phyloP scores from a whole-genome alignment of 2,329 filamentous ascomycete species.

The Exophiala bonariae region DNA sequence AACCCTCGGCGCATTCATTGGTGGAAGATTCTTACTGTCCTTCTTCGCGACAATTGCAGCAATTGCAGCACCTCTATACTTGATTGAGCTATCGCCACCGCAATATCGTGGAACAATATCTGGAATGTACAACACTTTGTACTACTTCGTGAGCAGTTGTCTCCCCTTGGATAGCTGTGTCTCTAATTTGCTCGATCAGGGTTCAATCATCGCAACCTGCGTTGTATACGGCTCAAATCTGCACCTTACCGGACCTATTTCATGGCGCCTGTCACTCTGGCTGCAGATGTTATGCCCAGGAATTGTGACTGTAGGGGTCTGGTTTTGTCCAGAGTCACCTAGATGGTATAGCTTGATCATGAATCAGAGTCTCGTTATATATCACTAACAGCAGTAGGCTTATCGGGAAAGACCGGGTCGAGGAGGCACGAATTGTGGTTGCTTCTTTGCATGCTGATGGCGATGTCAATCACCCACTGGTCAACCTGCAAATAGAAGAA shows the following conservation, averaged over 20 bases:
- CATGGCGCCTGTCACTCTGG: constrained; percentile 62
- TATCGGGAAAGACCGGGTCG: constrained; percentile 57
- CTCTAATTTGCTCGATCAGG: neutral
- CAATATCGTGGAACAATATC: constrained; percentile 41
- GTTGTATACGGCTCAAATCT: constrained; percentile 12
- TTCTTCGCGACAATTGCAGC: constrained; percentile 40
- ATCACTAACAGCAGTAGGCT: constrained; percentile 53
- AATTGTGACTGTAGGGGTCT: constrained; percentile 51
- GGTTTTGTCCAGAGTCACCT: constrained; percentile 57
- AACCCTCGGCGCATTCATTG: constrained; percentile 42
- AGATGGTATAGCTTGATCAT: constrained; percentile 3
- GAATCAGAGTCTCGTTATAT: no score
- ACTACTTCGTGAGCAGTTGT: constrained; percentile 26
- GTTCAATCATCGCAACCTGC: constrained; percentile 29
- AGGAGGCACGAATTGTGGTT: constrained; percentile 57
- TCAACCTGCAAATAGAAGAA: constrained; percentile 33
- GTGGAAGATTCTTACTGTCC: constrained; percentile 49
- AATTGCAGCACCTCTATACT: constrained; percentile 54
- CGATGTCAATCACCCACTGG: constrained; percentile 30
- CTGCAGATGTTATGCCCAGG: constrained; percentile 47
- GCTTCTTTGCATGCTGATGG: constrained; percentile 59
- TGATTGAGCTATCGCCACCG: constrained; percentile 49
- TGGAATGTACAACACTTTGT: constrained; percentile 40
- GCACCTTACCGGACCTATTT: constrained; percentile 27
- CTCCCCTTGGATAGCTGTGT: neutral